Evolutionary conservation across 2,329 filamentous ascomycete species (phyloP).

Genomic region (Ophiosphaerella herpotricha): DNA sequence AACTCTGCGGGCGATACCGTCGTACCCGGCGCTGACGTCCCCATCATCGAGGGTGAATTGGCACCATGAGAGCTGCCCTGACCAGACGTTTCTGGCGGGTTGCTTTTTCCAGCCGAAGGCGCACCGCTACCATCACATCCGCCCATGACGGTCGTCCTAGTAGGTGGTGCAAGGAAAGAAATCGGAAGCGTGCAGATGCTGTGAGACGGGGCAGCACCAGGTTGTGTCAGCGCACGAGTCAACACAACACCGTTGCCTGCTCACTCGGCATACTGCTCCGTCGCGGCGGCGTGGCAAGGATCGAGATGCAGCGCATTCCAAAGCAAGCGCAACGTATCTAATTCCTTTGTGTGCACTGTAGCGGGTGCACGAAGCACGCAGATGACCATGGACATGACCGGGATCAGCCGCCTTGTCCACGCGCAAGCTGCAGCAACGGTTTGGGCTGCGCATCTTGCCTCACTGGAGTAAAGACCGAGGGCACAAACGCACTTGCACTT

Average conservation of each 20-base stretch:
- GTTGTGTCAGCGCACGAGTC: conserved; percentile 20
- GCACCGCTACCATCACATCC: conserved; percentile 35
- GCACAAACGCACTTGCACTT: neutral
- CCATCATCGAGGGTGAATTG: conserved; percentile 26
- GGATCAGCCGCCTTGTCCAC: conserved; percentile 15
- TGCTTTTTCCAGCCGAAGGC: conserved; percentile 27
- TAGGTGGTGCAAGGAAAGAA: conserved; percentile 5
- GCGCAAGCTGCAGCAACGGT: conserved; percentile 6
- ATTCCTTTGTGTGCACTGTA: conserved; percentile 8
- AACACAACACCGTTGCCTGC: neutral
- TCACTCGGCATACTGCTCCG: conserved; percentile 13
- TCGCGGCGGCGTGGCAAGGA: conserved; percentile 2
- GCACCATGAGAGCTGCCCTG: conserved; percentile 33
- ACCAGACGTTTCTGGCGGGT: conserved; percentile 27
- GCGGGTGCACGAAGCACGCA: conserved; percentile 22
- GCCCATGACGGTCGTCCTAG: conserved; percentile 29
- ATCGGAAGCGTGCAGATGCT: neutral
- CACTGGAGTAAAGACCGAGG: conserved; percentile 7
- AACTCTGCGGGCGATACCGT: conserved; percentile 18
- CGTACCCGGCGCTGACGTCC: conserved; percentile 12
- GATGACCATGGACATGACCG: conserved; percentile 24
- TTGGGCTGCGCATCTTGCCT: conserved; percentile 13
- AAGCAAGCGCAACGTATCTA: conserved; percentile 2
- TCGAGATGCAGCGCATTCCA: conserved; percentile 12
- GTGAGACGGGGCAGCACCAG: conserved; percentile 8